A percentile compares a stretch with the other conserved stretches of the same genome.
Evolutionary conservation across 1,284 basidiomycete genomes (phyloP).

Genomic region (Crucibulum parvulum): DNA sequence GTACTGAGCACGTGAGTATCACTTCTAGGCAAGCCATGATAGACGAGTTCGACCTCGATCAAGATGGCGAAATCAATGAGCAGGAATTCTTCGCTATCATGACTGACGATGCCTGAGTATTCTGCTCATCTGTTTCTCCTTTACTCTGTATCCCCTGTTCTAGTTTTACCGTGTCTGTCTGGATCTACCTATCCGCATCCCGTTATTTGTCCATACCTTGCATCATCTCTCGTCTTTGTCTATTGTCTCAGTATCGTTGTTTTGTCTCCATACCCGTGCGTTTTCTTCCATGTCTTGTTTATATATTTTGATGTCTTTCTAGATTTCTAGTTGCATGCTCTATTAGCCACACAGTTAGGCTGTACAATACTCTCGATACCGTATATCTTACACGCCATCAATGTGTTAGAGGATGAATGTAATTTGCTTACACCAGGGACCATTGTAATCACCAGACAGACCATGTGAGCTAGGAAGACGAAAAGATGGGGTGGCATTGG

Average conservation of each 20-base stretch:
- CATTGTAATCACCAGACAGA: too few species aligned
- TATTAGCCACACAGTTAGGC: not conserved
- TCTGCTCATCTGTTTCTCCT: not conserved
- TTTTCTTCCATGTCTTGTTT: not conserved
- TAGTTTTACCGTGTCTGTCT: not conserved
- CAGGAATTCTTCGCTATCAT: constrained; percentile 96
- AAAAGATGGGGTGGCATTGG: too few species aligned
- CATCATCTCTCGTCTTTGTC: not conserved
- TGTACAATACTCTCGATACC: not conserved
- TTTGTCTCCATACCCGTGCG: not conserved
- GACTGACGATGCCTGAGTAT: constrained; percentile 79
- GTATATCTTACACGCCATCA: too few species aligned
- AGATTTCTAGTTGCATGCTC: not conserved
- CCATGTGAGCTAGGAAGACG: too few species aligned
- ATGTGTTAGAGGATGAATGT: too few species aligned
- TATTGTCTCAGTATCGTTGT: not conserved
- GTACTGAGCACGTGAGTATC: not conserved
- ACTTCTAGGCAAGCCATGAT: constrained; percentile 95
- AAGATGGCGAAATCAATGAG: constrained; percentile 97
- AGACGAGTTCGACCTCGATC: constrained; percentile 99
- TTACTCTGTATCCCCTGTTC: not conserved
- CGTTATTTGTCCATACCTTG: not conserved
- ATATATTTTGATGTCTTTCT: not conserved
- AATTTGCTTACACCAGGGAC: too few species aligned
- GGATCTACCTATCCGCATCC: not conserved